These are phyloP conservation scores for Botrytis fabae DNA, from an alignment of 2,329 filamentous ascomycete species.

Conservation along the genomic window DNA sequence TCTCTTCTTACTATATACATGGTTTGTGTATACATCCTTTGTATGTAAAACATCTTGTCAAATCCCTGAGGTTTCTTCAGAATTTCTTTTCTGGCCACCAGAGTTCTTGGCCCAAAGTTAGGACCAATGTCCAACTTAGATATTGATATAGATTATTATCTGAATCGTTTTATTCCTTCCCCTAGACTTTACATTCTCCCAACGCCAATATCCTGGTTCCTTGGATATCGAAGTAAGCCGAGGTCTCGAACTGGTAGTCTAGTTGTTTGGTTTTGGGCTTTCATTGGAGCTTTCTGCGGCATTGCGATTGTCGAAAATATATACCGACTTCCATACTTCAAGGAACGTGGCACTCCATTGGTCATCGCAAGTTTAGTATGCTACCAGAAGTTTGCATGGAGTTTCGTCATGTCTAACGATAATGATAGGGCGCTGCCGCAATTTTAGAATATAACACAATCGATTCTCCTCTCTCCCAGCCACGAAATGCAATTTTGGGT, in stretches of 20 bases:
- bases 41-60: neutral
- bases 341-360: constrained; percentile 53
- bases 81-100: neutral
- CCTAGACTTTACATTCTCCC: constrained; percentile 67
- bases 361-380: constrained; percentile 72
- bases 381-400: constrained; percentile 31
- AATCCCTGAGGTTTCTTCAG: neutral
- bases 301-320: constrained; percentile 61
- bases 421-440: constrained; percentile 60
- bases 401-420: constrained; percentile 5
- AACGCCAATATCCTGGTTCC: constrained; percentile 62
- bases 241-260: constrained; percentile 54
- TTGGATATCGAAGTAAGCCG: constrained; percentile 58
- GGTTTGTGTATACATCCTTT: neutral
- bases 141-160: constrained; percentile 74
- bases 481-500: constrained; percentile 67
- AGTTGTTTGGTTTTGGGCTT: constrained; percentile 59
- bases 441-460: constrained; percentile 75
- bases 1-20: neutral
- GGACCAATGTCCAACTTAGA: constrained; percentile 23
- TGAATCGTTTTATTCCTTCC: constrained; percentile 69
- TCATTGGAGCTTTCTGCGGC: constrained; percentile 63
- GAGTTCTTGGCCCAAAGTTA: constrained; percentile 11
- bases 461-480: constrained; percentile 71
- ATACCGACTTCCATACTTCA: constrained; percentile 54